Evolutionary conservation across 1,284 basidiomycete species (phyloP), one percentile per base, ranked within the genome.

Genomic region (Cryptococcus jaspeensis): DNA sequence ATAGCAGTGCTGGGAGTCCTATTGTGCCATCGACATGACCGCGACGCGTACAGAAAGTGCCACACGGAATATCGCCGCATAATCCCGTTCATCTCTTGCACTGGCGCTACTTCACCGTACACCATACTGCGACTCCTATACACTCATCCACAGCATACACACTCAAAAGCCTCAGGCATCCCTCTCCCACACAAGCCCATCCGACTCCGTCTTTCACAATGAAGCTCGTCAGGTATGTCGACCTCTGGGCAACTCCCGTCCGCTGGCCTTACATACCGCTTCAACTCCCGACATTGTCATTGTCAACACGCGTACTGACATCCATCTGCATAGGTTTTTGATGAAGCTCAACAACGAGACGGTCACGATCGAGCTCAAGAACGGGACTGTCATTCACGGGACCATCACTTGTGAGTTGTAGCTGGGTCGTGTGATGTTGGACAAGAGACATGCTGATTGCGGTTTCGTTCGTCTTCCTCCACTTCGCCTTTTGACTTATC

Each of bases 331-430:
- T 56, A 95, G 92, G 78, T 95, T 97, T 81, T 85, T 97, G 83
- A 98, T 98, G 95, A 99, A 98, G 84, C 81, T 99, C 80, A 96
- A 97, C 85, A 98, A 98, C 78, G 95, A 99, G 84, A 95, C 93
- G 68, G 94, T 98, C 66, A 92, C 93, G 64, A 87, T 99, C 77
- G 94, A 99, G 82, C 85, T 99, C 71, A 99, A 99, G 82, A 98
- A 99, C 68, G 95, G 95, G 43, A 92, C 92, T 1, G 81, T 94
- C 55, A 88, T 99, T 28, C 90, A 96, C 72, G 95, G 95, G 16
- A 99, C 95, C 23, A 97, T 99, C 75, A 97, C 93, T 36, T 94
- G 94, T 94, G 66, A 62, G 85, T 73, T 8, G 15, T 28, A 35
- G 37, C 16, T 13, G 22, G 45, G 13, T 35, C 23, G 12, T 32